phyloP scores from a whole-genome alignment of 169 alveolate genomes.

The Eimeria maxima region DNA sequence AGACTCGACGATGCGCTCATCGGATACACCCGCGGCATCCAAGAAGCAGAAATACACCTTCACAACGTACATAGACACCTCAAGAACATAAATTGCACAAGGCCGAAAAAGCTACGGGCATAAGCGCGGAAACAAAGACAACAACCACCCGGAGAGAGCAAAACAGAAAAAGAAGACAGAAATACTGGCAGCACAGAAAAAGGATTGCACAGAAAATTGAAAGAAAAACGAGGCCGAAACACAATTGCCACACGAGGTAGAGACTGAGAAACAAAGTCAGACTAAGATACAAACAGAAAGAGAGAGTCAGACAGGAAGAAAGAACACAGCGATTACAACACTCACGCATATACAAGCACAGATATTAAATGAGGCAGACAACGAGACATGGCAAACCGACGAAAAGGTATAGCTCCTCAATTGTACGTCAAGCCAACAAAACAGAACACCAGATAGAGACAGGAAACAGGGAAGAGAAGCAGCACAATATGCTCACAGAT shows the following conservation, averaged over 20 bases:
- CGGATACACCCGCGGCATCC: neutral
- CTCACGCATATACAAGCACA: neutral
- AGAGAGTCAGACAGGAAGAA: neutral
- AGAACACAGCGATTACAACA: neutral
- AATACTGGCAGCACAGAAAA: neutral
- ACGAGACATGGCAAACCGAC: too few relatives aligned
- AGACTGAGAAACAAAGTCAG: neutral
- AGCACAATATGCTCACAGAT: too few relatives aligned
- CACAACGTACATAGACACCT: neutral
- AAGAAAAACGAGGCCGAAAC: neutral
- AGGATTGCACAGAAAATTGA: neutral
- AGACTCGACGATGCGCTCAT: neutral
- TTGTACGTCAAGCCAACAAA: neutral
- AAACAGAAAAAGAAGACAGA: neutral
- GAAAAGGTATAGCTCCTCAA: neutral
- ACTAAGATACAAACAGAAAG: neutral
- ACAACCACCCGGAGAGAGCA: neutral
- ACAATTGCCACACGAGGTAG: neutral
- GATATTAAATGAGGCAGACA: neutral
- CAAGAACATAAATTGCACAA: too few relatives aligned
- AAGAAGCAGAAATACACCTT: neutral
- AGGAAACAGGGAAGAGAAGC: neutral
- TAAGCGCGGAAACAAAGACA: neutral
- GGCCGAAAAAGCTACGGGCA: too few relatives aligned
- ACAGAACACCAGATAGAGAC: neutral